phyloP scores from a whole-genome alignment of 2,329 filamentous ascomycete genomes.

The Simplicillium sp. region DNA sequence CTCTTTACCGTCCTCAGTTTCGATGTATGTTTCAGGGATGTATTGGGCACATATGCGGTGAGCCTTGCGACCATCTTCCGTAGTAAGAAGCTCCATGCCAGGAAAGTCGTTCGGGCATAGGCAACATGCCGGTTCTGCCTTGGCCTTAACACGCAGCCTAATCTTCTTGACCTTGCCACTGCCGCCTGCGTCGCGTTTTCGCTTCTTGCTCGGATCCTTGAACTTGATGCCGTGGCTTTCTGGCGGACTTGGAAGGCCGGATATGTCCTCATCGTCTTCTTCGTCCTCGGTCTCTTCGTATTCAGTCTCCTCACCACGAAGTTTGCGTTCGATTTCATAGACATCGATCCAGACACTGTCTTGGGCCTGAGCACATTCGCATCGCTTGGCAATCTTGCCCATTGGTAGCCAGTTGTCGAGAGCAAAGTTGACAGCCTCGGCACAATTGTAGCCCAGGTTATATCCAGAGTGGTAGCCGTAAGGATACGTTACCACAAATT shows the following conservation, averaged over 20 bases:
- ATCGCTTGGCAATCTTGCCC: conserved; percentile 92
- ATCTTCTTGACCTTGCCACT: conserved; percentile 66
- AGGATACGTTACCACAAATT: conserved; percentile 97
- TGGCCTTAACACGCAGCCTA: conserved; percentile 63
- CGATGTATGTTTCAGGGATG: conserved; percentile 84
- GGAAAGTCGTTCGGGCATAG: conserved; percentile 87
- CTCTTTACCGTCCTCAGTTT: conserved; percentile 60
- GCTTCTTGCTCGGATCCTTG: conserved; percentile 52
- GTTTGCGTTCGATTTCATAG: conserved; percentile 86
- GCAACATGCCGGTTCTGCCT: conserved; percentile 71
- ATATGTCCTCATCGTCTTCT: conserved; percentile 50
- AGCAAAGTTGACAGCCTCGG: conserved; percentile 97
- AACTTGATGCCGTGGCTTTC: conserved; percentile 62
- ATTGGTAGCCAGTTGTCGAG: conserved; percentile 92
- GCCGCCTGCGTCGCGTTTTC: conserved; percentile 29
- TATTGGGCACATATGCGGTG: conserved; percentile 86
- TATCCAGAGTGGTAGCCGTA: conserved; percentile 98
- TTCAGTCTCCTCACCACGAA: conserved; percentile 81
- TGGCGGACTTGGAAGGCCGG: conserved; percentile 70
- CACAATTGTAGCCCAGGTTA: conserved; percentile 97
- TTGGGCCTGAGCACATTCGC: conserved; percentile 86
- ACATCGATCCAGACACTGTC: conserved; percentile 99
- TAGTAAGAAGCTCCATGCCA: conserved; percentile 72
- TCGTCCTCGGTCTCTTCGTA: conserved; percentile 70
- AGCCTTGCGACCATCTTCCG: conserved; percentile 78